Conservation (phyloP, 805 yeast species). For the Lipomyces kockii region DNA sequence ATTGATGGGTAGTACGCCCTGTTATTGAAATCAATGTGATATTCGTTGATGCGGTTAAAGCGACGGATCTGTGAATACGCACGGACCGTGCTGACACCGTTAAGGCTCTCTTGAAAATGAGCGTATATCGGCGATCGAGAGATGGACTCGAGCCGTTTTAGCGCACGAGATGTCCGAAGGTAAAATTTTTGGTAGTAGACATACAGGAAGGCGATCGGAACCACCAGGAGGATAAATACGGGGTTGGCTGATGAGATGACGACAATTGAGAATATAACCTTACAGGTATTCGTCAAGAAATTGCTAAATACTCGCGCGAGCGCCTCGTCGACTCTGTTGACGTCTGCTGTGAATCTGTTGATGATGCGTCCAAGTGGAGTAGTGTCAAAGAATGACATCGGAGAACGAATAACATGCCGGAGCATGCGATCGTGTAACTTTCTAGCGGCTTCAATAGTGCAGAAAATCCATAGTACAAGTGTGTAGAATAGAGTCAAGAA, state of each 20-base stretch:
- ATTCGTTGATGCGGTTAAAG: conserved; percentile 59
- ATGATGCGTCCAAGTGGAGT: conserved; percentile 91
- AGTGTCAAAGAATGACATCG: conserved; percentile 93
- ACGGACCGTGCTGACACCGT: conserved; percentile 75
- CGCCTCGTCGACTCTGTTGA: conserved; percentile 85
- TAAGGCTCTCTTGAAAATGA: conserved; percentile 77
- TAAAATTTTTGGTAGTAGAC: conserved; percentile 71
- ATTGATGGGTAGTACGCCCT: conserved; percentile 90
- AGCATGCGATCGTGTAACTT: conserved; percentile 77
- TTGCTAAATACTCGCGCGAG: conserved; percentile 46
- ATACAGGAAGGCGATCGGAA: conserved; percentile 73
- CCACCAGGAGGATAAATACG: conserved; percentile 70
- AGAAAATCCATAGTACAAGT: conserved; percentile 73
- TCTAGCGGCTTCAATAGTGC: conserved; percentile 73
- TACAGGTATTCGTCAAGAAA: conserved; percentile 45
- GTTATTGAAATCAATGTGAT: conserved; percentile 78
- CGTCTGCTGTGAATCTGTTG: conserved; percentile 88
- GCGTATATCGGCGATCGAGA: conserved; percentile 79
- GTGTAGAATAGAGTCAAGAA: conserved; percentile 65
- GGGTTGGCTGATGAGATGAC: conserved; percentile 89
- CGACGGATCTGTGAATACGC: conserved; percentile 70
- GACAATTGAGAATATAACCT: conserved; percentile 61
- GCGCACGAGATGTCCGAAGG: conserved; percentile 71
- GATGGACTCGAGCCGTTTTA: conserved; percentile 71
- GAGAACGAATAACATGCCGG: conserved; percentile 73